A percentile compares a stretch with the other conserved stretches of the same genome.
These are phyloP conservation scores for Austropuccinia psidii DNA, from an alignment of 1,284 basidiomycete species.

Conservation along the genomic window DNA sequence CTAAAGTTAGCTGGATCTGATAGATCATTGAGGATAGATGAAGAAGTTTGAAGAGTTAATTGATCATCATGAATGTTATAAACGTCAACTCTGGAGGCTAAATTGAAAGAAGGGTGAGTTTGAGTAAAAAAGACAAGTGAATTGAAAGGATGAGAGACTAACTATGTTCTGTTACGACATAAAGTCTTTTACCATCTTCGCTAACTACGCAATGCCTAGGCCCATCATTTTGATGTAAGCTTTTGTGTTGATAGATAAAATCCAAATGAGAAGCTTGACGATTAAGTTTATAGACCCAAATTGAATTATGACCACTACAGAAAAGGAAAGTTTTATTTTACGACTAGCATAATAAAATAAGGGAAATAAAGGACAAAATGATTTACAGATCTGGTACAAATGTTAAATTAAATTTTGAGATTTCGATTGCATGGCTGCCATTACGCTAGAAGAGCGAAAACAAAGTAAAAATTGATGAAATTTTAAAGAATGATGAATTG, in stretches of 20 bases:
- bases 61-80: neutral
- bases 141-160: too few species aligned
- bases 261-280: conserved; percentile 26
- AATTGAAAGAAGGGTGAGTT: neutral
- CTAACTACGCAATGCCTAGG: conserved; percentile 44
- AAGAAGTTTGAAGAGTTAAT: conserved; percentile 1
- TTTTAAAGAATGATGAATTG: neutral
- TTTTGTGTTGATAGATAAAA: conserved; percentile 37
- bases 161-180: conserved; percentile 44
- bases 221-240: conserved; percentile 40
- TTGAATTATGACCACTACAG: conserved; percentile 41
- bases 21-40: neutral
- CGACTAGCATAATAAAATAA: neutral
- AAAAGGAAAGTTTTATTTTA: neutral
- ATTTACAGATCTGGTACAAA: conserved; percentile 42
- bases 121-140: conserved; percentile 37
- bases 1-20: conserved; percentile 37
- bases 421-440: conserved; percentile 26
- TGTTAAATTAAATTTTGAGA: conserved; percentile 4
- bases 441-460: neutral
- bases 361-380: conserved; percentile 37
- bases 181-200: conserved; percentile 40
- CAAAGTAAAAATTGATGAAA: neutral
- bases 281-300: conserved; percentile 40
- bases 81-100: conserved; percentile 23